Conservation (phyloP, 495 filamentous ascomycete genomes). For the Pseudomonodictys pantanalensis region DNA sequence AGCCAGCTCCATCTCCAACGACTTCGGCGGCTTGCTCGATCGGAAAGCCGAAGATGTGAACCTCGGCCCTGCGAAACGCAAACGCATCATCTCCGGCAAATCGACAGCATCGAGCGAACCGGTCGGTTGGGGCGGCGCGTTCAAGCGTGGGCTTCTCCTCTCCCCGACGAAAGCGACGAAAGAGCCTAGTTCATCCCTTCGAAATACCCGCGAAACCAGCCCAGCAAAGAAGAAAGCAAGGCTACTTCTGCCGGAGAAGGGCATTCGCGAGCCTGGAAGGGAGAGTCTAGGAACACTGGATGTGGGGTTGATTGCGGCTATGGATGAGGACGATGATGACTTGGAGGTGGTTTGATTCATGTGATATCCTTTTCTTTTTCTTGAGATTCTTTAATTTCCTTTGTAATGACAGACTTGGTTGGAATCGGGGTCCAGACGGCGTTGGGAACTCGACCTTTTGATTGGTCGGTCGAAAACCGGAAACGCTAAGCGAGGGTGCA, state of each 20-base stretch:
- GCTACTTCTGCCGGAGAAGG: slow-evolving; percentile 42
- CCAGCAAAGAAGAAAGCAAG: slow-evolving; percentile 42
- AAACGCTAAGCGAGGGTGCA: slow-evolving; percentile 17
- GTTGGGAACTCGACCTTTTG: background rate
- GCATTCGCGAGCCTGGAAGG: slow-evolving; percentile 43
- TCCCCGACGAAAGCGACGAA: slow-evolving; percentile 30
- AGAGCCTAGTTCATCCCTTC: slow-evolving; percentile 8
- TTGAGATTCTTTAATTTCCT: background rate
- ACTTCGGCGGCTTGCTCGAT: slow-evolving; percentile 54
- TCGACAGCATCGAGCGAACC: slow-evolving; percentile 37
- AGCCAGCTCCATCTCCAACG: slow-evolving; percentile 4
- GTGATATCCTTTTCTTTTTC: slow-evolving; percentile 6
- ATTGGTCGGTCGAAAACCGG: slow-evolving; percentile 20
- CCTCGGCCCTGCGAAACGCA: slow-evolving; percentile 72
- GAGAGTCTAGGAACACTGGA: slow-evolving; percentile 36
- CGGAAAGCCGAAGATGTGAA: slow-evolving; percentile 58
- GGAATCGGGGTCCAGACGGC: background rate
- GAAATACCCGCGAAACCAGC: slow-evolving; percentile 21
- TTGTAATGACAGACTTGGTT: background rate
- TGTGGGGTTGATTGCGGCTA: slow-evolving; percentile 30
- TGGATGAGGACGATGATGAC: slow-evolving; percentile 43
- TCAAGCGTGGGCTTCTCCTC: slow-evolving; percentile 31
- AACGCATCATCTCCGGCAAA: slow-evolving; percentile 43
- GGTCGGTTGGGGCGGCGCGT: slow-evolving; percentile 44
- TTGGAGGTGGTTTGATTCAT: slow-evolving; percentile 42